phyloP scores from a whole-genome alignment of 2,329 filamentous ascomycete genomes.

The Cytospora paraplurivora region DNA sequence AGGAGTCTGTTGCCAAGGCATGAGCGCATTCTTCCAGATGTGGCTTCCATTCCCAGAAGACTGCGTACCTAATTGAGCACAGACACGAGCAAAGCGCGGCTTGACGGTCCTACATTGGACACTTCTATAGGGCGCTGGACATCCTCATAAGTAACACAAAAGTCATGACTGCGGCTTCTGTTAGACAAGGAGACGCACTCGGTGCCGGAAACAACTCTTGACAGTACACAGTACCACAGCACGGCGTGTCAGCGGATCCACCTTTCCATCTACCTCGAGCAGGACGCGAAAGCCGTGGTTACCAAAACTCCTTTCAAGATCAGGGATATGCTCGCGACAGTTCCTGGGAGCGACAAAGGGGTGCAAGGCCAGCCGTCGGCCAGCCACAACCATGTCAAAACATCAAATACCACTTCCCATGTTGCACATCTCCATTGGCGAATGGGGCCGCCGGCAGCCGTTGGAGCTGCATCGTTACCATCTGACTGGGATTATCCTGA shows the following conservation, averaged over 20 bases:
- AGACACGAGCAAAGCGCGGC: slow-evolving; percentile 3
- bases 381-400: slow-evolving; percentile 16
- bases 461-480: slow-evolving; percentile 22
- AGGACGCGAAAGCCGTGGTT: slow-evolving; percentile 14
- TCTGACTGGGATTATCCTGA: slow-evolving; percentile 23
- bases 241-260: slow-evolving; percentile 8
- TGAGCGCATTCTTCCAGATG: slow-evolving; percentile 3
- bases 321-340: slow-evolving; percentile 22
- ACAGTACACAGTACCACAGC: background rate
- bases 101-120: slow-evolving; percentile 10
- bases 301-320: slow-evolving; percentile 9
- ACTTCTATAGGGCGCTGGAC: background rate
- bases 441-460: background rate
- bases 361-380: slow-evolving; percentile 3
- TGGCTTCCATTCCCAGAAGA: background rate
- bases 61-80: slow-evolving; percentile 8
- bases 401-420: slow-evolving; percentile 7
- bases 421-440: slow-evolving; percentile 3
- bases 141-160: slow-evolving; percentile 12
- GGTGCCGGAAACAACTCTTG: slow-evolving; percentile 10
- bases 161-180: slow-evolving; percentile 8
- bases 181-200: slow-evolving; percentile 19
- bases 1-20: background rate
- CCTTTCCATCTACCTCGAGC: slow-evolving; percentile 18
- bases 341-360: slow-evolving; percentile 16